phyloP scores from a whole-genome alignment of 352 stramenopile species.

The Globisporangium radiosum region DNA sequence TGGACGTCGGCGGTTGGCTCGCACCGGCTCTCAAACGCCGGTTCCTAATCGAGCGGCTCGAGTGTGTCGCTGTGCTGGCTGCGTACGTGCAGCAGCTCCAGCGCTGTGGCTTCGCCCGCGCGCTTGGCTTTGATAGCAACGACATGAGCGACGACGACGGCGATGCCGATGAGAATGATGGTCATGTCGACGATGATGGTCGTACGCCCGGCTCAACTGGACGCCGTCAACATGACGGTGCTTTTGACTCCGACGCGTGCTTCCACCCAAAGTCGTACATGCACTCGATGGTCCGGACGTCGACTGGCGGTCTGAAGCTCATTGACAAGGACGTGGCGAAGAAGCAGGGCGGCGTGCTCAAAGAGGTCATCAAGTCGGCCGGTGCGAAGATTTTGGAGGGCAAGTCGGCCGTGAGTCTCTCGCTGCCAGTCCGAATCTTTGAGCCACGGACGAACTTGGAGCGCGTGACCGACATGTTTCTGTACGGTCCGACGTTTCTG shows the following conservation, averaged over 20 bases:
- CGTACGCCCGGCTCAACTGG: too few relatives aligned
- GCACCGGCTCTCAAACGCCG: constrained; percentile 32
- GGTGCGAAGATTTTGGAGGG: constrained; percentile 62
- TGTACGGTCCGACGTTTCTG: constrained; percentile 76
- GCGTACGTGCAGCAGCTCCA: constrained; percentile 64
- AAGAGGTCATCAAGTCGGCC: constrained; percentile 79
- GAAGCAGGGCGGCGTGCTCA: constrained; percentile 80
- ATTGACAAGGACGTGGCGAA: constrained; percentile 83
- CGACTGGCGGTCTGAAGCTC: constrained; percentile 68
- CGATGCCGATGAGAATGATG: constrained; percentile 21
- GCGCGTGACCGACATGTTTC: constrained; percentile 69
- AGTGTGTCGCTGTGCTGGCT: constrained; percentile 51
- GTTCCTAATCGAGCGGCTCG: constrained; percentile 54
- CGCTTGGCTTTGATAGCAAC: constrained; percentile 37
- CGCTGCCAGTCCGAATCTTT: constrained; percentile 81
- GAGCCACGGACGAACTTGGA: constrained; percentile 80
- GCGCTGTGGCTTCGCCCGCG: constrained; percentile 31
- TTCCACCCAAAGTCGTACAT: constrained; percentile 82
- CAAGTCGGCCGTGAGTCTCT: constrained; percentile 76
- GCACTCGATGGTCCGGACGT: constrained; percentile 68
- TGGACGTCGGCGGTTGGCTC: constrained; percentile 52
- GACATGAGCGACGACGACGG: constrained; percentile 25
- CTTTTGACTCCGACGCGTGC: too few relatives aligned
- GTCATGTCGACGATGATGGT: constrained; percentile 9
- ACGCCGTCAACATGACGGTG: too few relatives aligned